Base-by-base conservation (phyloP, 2,329 filamentous ascomycete genomes). In the Trichoderma atroviride region DNA sequence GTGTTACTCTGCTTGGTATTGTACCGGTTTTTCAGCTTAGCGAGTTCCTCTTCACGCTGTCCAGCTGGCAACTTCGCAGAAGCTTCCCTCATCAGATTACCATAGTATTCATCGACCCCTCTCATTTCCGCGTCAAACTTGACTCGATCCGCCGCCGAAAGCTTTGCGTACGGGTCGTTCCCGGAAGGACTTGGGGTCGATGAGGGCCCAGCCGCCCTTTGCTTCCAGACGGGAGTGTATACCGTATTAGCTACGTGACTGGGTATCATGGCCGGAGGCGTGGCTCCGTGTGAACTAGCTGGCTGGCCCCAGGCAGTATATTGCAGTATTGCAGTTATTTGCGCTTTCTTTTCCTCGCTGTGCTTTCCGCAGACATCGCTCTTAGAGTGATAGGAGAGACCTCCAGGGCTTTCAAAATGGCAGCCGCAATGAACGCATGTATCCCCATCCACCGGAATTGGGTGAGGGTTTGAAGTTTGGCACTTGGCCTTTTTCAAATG, bases 1-100 rank as follows among this genome's bases (percentile, higher is more conserved):
- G 87, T 84, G n/a, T 81, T 81, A 65, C 84, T 87, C 74, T 87
- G 85, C 69, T 86, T 87, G 3, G 85, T 87, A 55, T 84, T 84
- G 72, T 85, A 86, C 3, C 82, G 82, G 71, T 88, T 88, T 52
- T 83, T 83, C 1, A 88, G 73, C 11, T 79, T 82, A 0, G 81
- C 79, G 0, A 87, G 63, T 58, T 71, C 70, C 72, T 78, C 61
- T 74, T 78, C 71, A 74, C 75, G 53, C 69, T 76, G 72, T 2
- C 78, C 75, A 47, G 84, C 79, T 0, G 74, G 67, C 11, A 85
- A 77, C 3, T 50, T 24, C 69, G 81, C 78, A 0, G 83, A 83
- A 16, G 83, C 79, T 9, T 76, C 79, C 1, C 5, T 27, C 73
- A 87, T 84, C 9, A 81, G 78, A 5, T 75, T 74, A 0, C 77